Base-by-base conservation (phyloP, 2,329 filamentous ascomycete species). In the Xylaria sp. region DNA sequence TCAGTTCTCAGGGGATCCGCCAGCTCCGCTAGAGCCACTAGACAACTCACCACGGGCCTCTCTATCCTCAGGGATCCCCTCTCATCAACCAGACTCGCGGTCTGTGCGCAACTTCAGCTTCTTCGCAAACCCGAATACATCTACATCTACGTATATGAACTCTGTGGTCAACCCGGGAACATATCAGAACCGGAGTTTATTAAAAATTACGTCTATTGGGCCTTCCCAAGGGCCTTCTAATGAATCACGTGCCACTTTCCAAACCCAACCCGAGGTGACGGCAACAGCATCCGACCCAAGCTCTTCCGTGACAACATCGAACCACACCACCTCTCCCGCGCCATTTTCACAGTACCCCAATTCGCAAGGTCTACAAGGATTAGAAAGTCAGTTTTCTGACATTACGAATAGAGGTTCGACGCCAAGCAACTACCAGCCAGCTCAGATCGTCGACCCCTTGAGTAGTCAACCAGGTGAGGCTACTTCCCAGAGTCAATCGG, bases 401-500 rank as follows among this genome's bases (percentile, higher is more conserved):
- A 54, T 15, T 40, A 46, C 43, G 4, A 52, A 59, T 53, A 59
- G 54, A 29, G 47, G 19, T 29, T 62, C 54, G 31, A 64, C 65
- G 13, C 58, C 58, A 33, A 60, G 51, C 35, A 66, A 55, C 29
- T 72, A 66, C 2, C 73, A 74, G 47, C 67, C 69, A 35, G 73
- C 72, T n/a, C 72, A 74, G 46, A 62, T 73, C 19, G 67, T 73
- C 3, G 54, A 58, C 17, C 67, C 68, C 33, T 49, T 71, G 6
- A 67, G 17, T 48, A 70, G 63, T 48, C 66, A 69, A 23, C 65
- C 63, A 35, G 61, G 53, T 21, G 58, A 65, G 21, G 53, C 64
- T 27, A 59, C 49, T 15, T 70, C 69, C 9, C 63, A 68, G 25
- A 68, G 65, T 25, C 64, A 67, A 25, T 60, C 53, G 2, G 57